These are phyloP conservation scores for Thelephora terrestris DNA, from an alignment of 1,284 basidiomycete species.

Conservation along the genomic window DNA sequence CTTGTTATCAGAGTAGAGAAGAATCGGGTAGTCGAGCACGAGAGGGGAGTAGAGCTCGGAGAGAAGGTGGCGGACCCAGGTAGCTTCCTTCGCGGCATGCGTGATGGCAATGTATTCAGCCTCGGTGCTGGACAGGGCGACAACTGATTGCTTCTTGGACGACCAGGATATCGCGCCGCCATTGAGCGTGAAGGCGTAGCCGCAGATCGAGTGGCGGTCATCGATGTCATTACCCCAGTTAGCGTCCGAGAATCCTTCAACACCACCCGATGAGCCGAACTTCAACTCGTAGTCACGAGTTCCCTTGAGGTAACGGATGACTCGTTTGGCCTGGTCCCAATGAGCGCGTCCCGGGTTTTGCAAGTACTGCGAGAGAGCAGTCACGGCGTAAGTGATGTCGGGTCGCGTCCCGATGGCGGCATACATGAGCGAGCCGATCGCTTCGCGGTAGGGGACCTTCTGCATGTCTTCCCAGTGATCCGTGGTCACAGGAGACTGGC, in stretches of 20 bases:
- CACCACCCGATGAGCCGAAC: constrained; percentile 10
- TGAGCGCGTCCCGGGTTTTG: constrained; percentile 10
- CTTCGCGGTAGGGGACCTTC: constrained; percentile 7
- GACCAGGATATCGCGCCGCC: constrained; percentile 20
- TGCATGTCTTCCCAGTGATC: constrained; percentile 1
- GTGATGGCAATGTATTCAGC: constrained; percentile 18
- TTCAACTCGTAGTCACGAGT: constrained; percentile 7
- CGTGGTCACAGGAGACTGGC: constrained; percentile 6
- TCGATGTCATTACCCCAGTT: constrained; percentile 9
- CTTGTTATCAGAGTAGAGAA: constrained; percentile 10
- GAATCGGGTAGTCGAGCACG: not conserved
- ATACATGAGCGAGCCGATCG: constrained; percentile 13
- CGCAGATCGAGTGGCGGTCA: constrained; percentile 12
- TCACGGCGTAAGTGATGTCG: constrained; percentile 10
- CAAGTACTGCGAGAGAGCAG: constrained; percentile 10
- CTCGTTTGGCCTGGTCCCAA: constrained; percentile 15
- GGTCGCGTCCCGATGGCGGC: constrained; percentile 10
- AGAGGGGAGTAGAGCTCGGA: constrained; percentile 1
- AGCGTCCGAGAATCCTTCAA: not conserved
- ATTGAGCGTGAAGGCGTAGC: constrained; percentile 20
- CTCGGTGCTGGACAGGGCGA: constrained; percentile 21
- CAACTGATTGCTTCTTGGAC: constrained; percentile 20
- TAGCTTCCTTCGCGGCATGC: too few relatives aligned
- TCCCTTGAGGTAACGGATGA: constrained; percentile 19
- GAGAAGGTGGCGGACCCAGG: constrained; percentile 12